Conservation (phyloP, 2,329 filamentous ascomycete species). For the Paecilomyces dactylethromorphus region DNA sequence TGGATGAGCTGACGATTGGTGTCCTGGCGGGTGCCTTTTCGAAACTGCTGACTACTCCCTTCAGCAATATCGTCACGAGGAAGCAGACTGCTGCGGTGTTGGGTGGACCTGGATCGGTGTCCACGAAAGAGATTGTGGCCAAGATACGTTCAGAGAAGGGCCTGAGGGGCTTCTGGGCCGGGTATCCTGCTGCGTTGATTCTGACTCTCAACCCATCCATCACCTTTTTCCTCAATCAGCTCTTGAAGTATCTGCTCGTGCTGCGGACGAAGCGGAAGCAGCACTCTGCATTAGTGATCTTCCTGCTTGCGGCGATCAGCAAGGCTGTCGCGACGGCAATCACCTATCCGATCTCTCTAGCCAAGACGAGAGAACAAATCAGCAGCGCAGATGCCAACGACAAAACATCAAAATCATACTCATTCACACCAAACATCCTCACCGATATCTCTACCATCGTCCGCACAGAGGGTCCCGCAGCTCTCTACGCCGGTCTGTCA, state of each 20-base stretch:
- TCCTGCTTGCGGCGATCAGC: conserved; percentile 66
- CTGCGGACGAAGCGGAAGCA: conserved; percentile 46
- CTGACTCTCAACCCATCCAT: conserved; percentile 80
- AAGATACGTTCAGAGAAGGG: conserved; percentile 65
- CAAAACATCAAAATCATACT: not conserved
- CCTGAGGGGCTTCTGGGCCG: conserved; percentile 73
- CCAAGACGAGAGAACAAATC: conserved; percentile 72
- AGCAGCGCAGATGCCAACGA: conserved; percentile 17
- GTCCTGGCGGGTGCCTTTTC: conserved; percentile 64
- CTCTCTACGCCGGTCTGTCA: conserved; percentile 68
- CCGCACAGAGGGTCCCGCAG: conserved; percentile 58
- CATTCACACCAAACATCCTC: conserved; percentile 49
- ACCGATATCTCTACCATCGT: conserved; percentile 53
- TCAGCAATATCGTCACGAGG: conserved; percentile 74
- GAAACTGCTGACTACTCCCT: conserved; percentile 70
- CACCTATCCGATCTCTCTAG: conserved; percentile 80
- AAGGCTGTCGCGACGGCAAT: conserved; percentile 70
- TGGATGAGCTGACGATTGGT: conserved; percentile 70
- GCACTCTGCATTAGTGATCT: conserved; percentile 50
- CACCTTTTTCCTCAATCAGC: conserved; percentile 76
- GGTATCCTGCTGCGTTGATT: conserved; percentile 73
- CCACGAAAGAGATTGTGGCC: conserved; percentile 52
- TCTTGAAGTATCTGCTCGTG: conserved; percentile 57
- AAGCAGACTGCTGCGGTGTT: conserved; percentile 62
- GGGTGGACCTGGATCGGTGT: conserved; percentile 24